Evolutionary conservation across 371 early-diverging fungal genomes (phyloP).

Genomic region (Mycotypha africana): DNA sequence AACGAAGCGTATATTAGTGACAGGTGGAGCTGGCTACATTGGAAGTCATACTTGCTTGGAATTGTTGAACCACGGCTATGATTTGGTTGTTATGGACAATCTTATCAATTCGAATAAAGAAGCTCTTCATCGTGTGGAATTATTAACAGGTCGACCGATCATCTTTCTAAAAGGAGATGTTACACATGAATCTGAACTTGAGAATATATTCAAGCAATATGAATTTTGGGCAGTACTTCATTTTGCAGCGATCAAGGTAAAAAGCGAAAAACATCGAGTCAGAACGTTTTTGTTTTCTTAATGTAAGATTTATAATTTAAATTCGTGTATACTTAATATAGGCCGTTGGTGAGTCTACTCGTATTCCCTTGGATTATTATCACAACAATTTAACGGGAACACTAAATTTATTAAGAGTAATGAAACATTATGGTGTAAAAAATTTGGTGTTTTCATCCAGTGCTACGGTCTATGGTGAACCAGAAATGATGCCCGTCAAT

Average conservation of each 20-base stretch:
- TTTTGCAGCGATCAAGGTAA: constrained; percentile 82
- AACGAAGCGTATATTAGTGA: constrained; percentile 74
- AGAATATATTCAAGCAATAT: constrained; percentile 58
- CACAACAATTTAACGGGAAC: constrained; percentile 83
- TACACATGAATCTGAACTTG: constrained; percentile 41
- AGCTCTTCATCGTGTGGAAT: constrained; percentile 41
- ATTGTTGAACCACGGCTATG: constrained; percentile 62
- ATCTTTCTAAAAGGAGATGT: constrained; percentile 40
- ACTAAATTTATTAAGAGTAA: constrained; percentile 61
- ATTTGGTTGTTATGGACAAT: constrained; percentile 80
- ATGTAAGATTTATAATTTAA: too few species aligned
- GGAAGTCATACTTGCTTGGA: constrained; percentile 87
- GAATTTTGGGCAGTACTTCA: constrained; percentile 79
- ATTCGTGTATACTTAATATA: constrained; percentile 1
- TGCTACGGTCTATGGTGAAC: constrained; percentile 78
- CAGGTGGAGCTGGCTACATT: constrained; percentile 90
- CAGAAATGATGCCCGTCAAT: constrained; percentile 48
- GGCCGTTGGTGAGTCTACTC: constrained; percentile 83
- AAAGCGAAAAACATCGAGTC: too few species aligned
- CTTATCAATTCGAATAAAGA: constrained; percentile 60
- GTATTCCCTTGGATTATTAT: constrained; percentile 83
- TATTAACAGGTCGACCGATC: constrained; percentile 33
- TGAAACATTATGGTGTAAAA: constrained; percentile 59
- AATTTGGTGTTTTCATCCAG: constrained; percentile 86
- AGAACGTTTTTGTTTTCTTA: too few species aligned